Evolutionary conservation across 1,139 yeast genomes (phyloP).

Genomic region (Yamadazyma taylorii): DNA sequence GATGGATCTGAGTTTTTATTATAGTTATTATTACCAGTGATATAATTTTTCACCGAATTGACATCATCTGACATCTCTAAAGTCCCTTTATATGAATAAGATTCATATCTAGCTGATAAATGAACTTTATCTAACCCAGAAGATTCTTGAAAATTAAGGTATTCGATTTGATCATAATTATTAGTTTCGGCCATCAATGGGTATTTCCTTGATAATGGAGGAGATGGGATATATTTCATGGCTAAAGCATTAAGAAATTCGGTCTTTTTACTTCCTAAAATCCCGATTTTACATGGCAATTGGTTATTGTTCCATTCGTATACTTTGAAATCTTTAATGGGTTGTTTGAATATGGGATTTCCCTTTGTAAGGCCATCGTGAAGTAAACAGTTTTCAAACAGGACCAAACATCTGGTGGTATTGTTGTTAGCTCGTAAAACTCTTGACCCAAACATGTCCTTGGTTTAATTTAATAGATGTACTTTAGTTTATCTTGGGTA

Average conservation of each 20-base stretch:
- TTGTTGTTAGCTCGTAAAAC: no score
- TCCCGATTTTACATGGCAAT: slow-evolving; percentile 31
- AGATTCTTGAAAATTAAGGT: slow-evolving; percentile 62
- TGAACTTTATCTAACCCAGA: slow-evolving; percentile 66
- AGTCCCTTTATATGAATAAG: slow-evolving; percentile 57
- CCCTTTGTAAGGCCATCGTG: slow-evolving; percentile 7
- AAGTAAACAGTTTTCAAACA: slow-evolving; percentile 13
- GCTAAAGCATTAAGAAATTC: slow-evolving; percentile 33
- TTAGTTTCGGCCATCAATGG: slow-evolving; percentile 45
- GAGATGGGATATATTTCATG: slow-evolving; percentile 47
- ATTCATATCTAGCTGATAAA: slow-evolving; percentile 86
- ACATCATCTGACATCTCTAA: slow-evolving; percentile 68
- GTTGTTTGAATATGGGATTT: slow-evolving; percentile 17
- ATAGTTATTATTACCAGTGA: slow-evolving; percentile 50
- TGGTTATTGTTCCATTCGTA: slow-evolving; percentile 16
- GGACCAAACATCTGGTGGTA: slow-evolving; percentile 11
- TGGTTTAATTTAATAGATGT: no score
- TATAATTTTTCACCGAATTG: slow-evolving; percentile 64
- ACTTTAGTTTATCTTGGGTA: no score
- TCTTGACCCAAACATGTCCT: no score
- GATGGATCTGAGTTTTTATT: slow-evolving; percentile 24
- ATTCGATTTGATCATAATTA: slow-evolving; percentile 24
- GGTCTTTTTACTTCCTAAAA: slow-evolving; percentile 38
- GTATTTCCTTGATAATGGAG: slow-evolving; percentile 54
- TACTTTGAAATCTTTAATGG: slow-evolving; percentile 28